Percentiles rank a stretch among this genome's conserved stretches.
These are phyloP conservation scores for Clarireedia sp. DNA, from an alignment of 2,329 filamentous ascomycete genomes.

Conservation along the genomic window DNA sequence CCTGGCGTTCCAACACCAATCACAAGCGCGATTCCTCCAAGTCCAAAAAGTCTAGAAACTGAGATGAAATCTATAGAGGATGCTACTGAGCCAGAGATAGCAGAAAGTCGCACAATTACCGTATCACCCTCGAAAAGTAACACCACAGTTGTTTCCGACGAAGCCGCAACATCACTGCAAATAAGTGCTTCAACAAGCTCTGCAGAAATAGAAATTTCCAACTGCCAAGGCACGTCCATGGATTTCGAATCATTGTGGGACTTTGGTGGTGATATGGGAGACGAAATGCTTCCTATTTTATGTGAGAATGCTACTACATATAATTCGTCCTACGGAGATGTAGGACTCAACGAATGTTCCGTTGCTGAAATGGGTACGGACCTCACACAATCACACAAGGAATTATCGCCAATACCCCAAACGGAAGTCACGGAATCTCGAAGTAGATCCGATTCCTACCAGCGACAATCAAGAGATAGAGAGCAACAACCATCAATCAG, in stretches of 20 bases:
- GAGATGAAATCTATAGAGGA: too few species aligned
- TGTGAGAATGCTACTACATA: not conserved
- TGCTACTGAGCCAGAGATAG: too few species aligned
- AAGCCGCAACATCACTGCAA: not conserved
- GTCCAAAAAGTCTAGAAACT: too few species aligned
- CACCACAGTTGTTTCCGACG: not conserved
- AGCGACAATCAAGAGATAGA: too few species aligned
- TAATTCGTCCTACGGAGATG: not conserved
- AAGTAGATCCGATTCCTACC: too few species aligned
- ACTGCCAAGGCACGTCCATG: not conserved
- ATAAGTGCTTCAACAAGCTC: not conserved
- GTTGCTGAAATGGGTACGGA: not conserved
- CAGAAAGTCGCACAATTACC: too few species aligned
- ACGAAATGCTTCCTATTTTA: not conserved
- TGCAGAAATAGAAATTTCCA: not conserved
- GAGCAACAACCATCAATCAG: too few species aligned
- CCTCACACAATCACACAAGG: too few species aligned
- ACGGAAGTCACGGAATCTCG: too few species aligned
- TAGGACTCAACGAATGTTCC: not conserved
- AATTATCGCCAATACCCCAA: too few species aligned
- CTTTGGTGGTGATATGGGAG: not conserved
- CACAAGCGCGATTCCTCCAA: too few species aligned
- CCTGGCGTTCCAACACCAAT: too few species aligned
- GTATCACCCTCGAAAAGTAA: not conserved
- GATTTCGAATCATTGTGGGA: not conserved